phyloP scores from a whole-genome alignment of 1,284 basidiomycete genomes.

The Trichosporon faecale region DNA sequence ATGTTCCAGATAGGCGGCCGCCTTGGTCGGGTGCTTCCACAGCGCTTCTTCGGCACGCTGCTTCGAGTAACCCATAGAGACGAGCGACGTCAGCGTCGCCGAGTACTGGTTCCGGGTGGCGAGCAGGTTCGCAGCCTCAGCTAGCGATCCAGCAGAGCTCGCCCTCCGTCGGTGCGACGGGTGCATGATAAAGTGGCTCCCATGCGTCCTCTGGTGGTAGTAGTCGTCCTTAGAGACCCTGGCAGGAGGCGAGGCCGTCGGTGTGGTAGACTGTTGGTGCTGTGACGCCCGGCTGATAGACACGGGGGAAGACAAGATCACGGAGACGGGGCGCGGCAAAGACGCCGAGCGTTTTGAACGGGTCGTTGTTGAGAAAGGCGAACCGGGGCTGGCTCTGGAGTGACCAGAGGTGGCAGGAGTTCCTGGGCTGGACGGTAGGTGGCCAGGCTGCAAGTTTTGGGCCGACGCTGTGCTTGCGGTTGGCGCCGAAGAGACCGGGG shows the following conservation, averaged over 20 bases:
- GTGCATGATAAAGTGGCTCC: background rate
- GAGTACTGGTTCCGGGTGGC: constrained; percentile 1
- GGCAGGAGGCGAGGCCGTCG: background rate
- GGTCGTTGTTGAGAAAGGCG: background rate
- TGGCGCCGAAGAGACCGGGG: background rate
- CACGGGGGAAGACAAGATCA: background rate
- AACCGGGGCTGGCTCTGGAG: background rate
- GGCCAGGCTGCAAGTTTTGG: background rate
- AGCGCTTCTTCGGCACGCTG: constrained; percentile 2
- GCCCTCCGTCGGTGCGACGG: constrained; percentile 1
- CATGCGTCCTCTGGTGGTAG: constrained; percentile 5
- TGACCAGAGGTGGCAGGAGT: background rate
- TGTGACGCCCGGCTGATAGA: background rate
- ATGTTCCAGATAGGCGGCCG: constrained; percentile 6
- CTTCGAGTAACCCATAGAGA: background rate
- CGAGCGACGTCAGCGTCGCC: background rate
- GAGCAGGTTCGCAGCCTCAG: background rate
- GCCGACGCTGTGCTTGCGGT: background rate
- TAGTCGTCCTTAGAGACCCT: background rate
- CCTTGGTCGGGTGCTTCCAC: constrained; percentile 1
- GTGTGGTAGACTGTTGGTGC: background rate
- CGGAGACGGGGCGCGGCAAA: background rate
- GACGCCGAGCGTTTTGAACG: background rate
- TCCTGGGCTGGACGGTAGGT: background rate
- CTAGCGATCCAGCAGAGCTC: background rate